Evolutionary conservation across 2,329 filamentous ascomycete genomes (phyloP), one percentile per base, ranked within the genome.

Genomic region (Endoconidiophora polonica): DNA sequence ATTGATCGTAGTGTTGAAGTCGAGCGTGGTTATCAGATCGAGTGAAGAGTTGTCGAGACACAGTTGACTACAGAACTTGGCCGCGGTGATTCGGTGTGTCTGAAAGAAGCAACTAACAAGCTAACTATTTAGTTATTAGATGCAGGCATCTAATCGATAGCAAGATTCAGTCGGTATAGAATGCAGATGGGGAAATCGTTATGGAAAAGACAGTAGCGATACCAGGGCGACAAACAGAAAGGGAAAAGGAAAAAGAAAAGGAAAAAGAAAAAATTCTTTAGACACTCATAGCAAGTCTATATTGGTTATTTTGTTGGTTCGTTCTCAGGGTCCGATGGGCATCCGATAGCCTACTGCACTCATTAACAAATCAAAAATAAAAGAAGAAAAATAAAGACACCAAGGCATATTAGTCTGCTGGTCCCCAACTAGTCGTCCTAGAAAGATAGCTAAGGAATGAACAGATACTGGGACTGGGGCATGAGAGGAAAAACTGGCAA

Each of bases 1-100:
- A 53, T 53, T 53, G 51, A 53, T 50, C 51, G 23, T 33, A 20
- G 26, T 48, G 14, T 48, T 29, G 26, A 10, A 29, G 26, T 33
- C 23, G 38, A 24, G 18, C 14, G 36, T 47, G 20, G 45, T 47
- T 20, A 47, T 40, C 16, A 43, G 10, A 43, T 22, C 41, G 41
- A 43, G n/a, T 5, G 26, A 29, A 10, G 10, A 10, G 29, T 33
- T 10, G 29, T 33, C 9, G 29, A 33, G 29, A 33, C 6, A 12
- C 29, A 12, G 29, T 33, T 33, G 29, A 12, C 12, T 10, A 12
- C 9, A 33, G 12, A 33, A 12, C 29, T 10, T 33, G 9, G 29
- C 16, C 16, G 16, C 9, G 12, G 5, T 33, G 12, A 33, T 12
- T 33, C 29, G 5, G 29, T 33, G 29, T 38, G 29, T 12, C 20